Evolutionary conservation across 352 stramenopile species (phyloP).

Genomic region (Phytophthora tubulina): DNA sequence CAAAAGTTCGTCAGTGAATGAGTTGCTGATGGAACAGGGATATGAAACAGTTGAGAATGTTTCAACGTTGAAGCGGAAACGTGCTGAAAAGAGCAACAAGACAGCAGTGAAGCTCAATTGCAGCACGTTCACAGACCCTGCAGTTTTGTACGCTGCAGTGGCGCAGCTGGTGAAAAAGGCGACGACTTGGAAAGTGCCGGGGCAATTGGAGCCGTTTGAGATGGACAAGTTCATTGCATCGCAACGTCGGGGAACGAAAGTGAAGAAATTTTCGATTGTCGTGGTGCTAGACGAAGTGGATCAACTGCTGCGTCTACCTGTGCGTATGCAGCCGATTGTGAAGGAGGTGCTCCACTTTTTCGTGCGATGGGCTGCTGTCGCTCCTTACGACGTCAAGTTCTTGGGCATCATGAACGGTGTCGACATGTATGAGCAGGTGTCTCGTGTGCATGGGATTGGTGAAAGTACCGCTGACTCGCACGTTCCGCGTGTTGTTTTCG

Average conservation of each 20-base stretch:
- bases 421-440: conserved; percentile 75
- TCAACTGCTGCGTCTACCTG: conserved; percentile 61
- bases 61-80: conserved; percentile 16
- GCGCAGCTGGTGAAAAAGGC: conserved; percentile 30
- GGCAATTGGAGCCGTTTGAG: conserved; percentile 48
- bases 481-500: conserved; percentile 63
- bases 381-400: conserved; percentile 52
- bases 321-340: conserved; percentile 49
- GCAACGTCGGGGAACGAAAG: background rate
- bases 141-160: conserved; percentile 55
- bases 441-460: conserved; percentile 37
- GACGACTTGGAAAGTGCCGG: conserved; percentile 41
- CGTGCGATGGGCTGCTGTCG: conserved; percentile 59
- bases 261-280: conserved; percentile 27
- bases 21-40: conserved; percentile 44
- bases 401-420: conserved; percentile 80
- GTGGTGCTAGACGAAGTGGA: conserved; percentile 80
- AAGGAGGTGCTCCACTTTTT: conserved; percentile 69
- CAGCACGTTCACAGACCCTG: conserved; percentile 65
- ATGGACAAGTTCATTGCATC: conserved; percentile 60
- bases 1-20: conserved; percentile 70
- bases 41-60: conserved; percentile 28
- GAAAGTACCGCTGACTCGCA: conserved; percentile 17
- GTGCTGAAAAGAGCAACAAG: conserved; percentile 13
- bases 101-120: conserved; percentile 68